Percentiles rank a stretch among this genome's conserved stretches.
Conservation (phyloP, 2,329 filamentous ascomycete species). For the Microsporum canis region DNA sequence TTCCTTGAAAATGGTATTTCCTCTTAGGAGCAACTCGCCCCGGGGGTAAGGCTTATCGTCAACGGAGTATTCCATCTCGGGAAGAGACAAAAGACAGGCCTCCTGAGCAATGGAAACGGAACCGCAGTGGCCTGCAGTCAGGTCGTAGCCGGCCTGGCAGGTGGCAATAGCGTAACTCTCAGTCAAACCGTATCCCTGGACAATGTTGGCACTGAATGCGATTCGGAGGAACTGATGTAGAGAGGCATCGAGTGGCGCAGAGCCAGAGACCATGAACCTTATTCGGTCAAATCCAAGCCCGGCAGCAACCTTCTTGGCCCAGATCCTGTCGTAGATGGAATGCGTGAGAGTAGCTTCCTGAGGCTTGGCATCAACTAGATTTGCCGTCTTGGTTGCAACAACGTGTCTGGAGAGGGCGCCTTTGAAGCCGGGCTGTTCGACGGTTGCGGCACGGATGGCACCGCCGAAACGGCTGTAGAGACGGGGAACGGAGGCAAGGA, state of each 20-base stretch:
- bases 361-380: conserved; percentile 55
- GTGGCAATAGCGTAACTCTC: conserved; percentile 75
- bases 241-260: conserved; percentile 77
- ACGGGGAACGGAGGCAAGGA: conserved; percentile 78
- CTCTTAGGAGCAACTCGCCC: conserved; percentile 77
- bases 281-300: conserved; percentile 68
- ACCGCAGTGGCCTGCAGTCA: conserved; percentile 70
- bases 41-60: conserved; percentile 82
- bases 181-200: conserved; percentile 87
- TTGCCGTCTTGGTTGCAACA: conserved; percentile 67
- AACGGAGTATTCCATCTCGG: conserved; percentile 85
- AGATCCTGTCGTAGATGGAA: conserved; percentile 54
- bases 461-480: conserved; percentile 84
- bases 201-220: conserved; percentile 64
- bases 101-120: conserved; percentile 57
- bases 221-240: conserved; percentile 83
- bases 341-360: conserved; percentile 57
- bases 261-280: conserved; percentile 70
- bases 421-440: conserved; percentile 67
- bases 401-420: conserved; percentile 71
- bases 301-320: conserved; percentile 75
- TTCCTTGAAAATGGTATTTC: conserved; percentile 66
- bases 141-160: conserved; percentile 59
- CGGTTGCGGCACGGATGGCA: conserved; percentile 65
- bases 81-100: conserved; percentile 71